phyloP scores from a whole-genome alignment of 306 rosid genomes.

The apple (Malus domestica) region ASM211411v1 NC_041791.1:32548501-32549000 shows the following conservation, averaged over 20 bases:
- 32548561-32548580: conserved; percentile 3
- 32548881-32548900: conserved; percentile 61
- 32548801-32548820: conserved; percentile 44
- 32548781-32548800: conserved; percentile 67
- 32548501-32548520: conserved; percentile 56
- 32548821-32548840: conserved; percentile 63
- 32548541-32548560: conserved; percentile 40
- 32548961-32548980: conserved; percentile 45
- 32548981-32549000: conserved; percentile 17
- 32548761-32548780: conserved; percentile 65
- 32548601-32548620: not conserved
- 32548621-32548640: not conserved
- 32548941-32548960: conserved; percentile 34
- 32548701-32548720: conserved; percentile 59
- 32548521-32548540: conserved; percentile 52
- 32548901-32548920: conserved; percentile 23
- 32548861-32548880: conserved; percentile 30
- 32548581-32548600: not conserved
- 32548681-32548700: conserved; percentile 16
- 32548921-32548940: conserved; percentile 32
- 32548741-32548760: conserved; percentile 58
- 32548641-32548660: not conserved
- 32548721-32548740: conserved; percentile 26
- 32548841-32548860: conserved; percentile 31
- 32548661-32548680: conserved; percentile 7